These are phyloP conservation scores for Bruguiera gymnorhiza DNA, from an alignment of 345 rosid species.

Conservation along the genomic window DNA sequence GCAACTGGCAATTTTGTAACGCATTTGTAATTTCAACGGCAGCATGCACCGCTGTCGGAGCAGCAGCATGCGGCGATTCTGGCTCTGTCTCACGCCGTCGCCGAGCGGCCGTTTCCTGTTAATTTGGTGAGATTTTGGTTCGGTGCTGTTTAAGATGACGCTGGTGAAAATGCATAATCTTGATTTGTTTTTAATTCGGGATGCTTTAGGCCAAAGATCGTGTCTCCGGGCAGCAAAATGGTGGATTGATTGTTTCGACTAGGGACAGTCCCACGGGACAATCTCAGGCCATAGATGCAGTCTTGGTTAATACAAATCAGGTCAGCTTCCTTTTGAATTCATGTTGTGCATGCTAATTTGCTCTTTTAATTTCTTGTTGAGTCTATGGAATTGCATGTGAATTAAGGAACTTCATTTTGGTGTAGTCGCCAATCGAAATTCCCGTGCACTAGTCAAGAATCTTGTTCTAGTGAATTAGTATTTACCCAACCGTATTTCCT, in stretches of 20 bases:
- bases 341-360: neutral
- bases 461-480: too few species aligned
- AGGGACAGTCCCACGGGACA: conserved; percentile 48
- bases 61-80: conserved; percentile 74
- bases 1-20: neutral
- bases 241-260: conserved; percentile 46
- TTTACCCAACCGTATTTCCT: too few species aligned
- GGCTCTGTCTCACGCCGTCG: conserved; percentile 60
- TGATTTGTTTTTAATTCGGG: neutral
- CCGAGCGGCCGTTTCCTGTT: conserved; percentile 77
- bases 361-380: neutral
- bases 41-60: conserved; percentile 83
- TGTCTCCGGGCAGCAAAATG: conserved; percentile 49
- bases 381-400: neutral
- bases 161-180: neutral
- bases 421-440: too few species aligned
- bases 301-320: conserved; percentile 84
- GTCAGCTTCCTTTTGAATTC: conserved; percentile 20
- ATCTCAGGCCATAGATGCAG: conserved; percentile 65
- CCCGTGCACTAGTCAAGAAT: neutral
- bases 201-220: conserved; percentile 56
- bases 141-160: neutral
- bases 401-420: too few species aligned
- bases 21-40: conserved; percentile 6
- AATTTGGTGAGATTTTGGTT: conserved; percentile 47